A percentile compares a stretch with the other conserved stretches of the same genome.
These are phyloP conservation scores for Obba rivulosa DNA, from an alignment of 768 basidiomycete genomes.

Conservation along the genomic window DNA sequence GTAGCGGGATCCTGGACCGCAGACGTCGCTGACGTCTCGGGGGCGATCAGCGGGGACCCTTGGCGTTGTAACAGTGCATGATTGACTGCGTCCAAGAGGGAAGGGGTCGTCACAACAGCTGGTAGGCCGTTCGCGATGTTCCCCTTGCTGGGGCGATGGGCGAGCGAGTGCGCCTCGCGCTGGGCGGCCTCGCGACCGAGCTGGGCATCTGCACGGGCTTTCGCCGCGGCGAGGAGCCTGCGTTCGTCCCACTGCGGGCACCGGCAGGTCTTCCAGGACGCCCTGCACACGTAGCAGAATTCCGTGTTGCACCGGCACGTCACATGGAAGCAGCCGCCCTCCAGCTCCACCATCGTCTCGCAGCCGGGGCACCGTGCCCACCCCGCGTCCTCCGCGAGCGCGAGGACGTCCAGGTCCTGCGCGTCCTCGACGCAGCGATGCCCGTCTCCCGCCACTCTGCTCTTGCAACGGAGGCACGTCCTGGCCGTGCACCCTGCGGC, in stretches of 20 bases:
- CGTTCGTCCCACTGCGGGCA: slow-evolving; percentile 7
- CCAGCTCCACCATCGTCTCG: slow-evolving; percentile 31
- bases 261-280: slow-evolving; percentile 18
- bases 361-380: slow-evolving; percentile 38
- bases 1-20: too few relatives aligned
- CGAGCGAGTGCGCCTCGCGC: too few relatives aligned
- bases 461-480: slow-evolving; percentile 10
- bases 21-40: too few relatives aligned
- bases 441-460: not conserved
- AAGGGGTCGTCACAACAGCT: too few relatives aligned
- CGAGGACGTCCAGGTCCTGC: slow-evolving; percentile 21
- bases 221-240: too few relatives aligned
- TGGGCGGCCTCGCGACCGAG: too few relatives aligned
- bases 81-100: too few relatives aligned
- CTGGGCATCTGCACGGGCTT: too few relatives aligned
- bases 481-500: slow-evolving; percentile 2
- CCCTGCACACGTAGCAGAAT: slow-evolving; percentile 40
- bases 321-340: slow-evolving; percentile 35
- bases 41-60: too few relatives aligned
- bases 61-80: too few relatives aligned
- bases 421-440: slow-evolving; percentile 13
- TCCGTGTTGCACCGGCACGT: slow-evolving; percentile 32
- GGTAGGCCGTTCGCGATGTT: too few relatives aligned
- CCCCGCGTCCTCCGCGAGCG: slow-evolving; percentile 20
- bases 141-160: too few relatives aligned